phyloP scores from a whole-genome alignment of 2,329 filamentous ascomycete genomes.

The Ascocoryne sarcoides region DNA sequence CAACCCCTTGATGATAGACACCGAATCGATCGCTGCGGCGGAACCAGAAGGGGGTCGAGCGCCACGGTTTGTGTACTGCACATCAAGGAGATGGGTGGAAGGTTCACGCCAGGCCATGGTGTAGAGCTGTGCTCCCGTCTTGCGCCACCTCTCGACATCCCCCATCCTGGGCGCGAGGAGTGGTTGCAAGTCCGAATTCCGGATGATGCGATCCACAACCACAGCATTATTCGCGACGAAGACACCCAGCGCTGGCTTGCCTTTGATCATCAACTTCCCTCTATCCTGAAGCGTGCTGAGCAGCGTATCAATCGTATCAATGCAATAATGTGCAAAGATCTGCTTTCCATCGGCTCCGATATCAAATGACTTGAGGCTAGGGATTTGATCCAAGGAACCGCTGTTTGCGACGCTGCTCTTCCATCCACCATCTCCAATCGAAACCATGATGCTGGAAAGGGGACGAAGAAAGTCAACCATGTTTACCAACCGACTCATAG shows the following conservation, averaged over 20 bases:
- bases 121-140: constrained; percentile 75
- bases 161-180: constrained; percentile 60
- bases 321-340: constrained; percentile 82
- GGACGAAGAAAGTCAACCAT: constrained; percentile 83
- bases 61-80: constrained; percentile 77
- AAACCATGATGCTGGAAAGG: constrained; percentile 82
- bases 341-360: constrained; percentile 80
- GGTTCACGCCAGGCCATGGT: constrained; percentile 83
- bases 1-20: constrained; percentile 73
- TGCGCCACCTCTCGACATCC: constrained; percentile 74
- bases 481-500: constrained; percentile 75
- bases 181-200: constrained; percentile 66
- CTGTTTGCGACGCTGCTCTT: constrained; percentile 45
- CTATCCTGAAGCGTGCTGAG: constrained; percentile 69
- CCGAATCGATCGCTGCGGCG: constrained; percentile 59
- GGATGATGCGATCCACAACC: constrained; percentile 76
- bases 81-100: constrained; percentile 76
- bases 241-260: constrained; percentile 72
- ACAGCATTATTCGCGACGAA: constrained; percentile 85
- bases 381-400: constrained; percentile 52
- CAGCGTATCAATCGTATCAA: constrained; percentile 78
- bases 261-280: constrained; percentile 62
- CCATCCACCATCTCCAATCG: constrained; percentile 90
- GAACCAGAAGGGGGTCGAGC: constrained; percentile 62
- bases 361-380: constrained; percentile 72